These are phyloP conservation scores for Crotalaria pallida DNA, from an alignment of 306 rosid species.

Conservation along the genomic window DNA sequence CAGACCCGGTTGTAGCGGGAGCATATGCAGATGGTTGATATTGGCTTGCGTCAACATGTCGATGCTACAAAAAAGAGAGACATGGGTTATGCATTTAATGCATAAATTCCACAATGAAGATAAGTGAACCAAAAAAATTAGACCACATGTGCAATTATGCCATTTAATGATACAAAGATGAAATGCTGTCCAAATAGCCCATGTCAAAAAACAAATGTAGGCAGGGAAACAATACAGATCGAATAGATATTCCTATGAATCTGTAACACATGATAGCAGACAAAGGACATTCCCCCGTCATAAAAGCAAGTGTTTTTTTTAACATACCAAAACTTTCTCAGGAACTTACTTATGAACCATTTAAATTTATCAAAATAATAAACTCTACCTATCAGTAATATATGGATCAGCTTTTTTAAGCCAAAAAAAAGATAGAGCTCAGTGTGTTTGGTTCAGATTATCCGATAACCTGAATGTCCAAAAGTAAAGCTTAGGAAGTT, in stretches of 20 bases:
- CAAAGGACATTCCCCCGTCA: neutral
- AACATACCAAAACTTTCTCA: neutral
- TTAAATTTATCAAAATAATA: neutral
- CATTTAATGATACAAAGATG: neutral
- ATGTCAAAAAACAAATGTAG: neutral
- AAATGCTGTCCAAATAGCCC: slow-evolving; percentile 6
- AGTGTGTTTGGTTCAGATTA: too few relatives aligned
- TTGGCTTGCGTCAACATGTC: slow-evolving; percentile 52
- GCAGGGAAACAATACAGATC: neutral
- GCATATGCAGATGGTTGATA: slow-evolving; percentile 43
- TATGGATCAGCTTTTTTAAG: neutral
- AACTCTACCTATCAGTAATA: slow-evolving; percentile 1
- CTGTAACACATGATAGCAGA: neutral
- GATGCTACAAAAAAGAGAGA: slow-evolving; percentile 46
- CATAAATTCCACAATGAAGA: neutral
- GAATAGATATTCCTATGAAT: neutral
- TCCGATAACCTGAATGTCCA: too few relatives aligned
- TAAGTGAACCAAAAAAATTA: neutral
- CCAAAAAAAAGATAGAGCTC: neutral
- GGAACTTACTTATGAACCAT: neutral
- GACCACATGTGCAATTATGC: neutral
- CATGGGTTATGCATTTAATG: neutral
- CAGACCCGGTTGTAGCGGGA: slow-evolving; percentile 53
- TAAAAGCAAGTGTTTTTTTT: neutral
- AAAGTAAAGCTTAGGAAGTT: too few relatives aligned